A percentile compares a stretch with the other conserved stretches of the same genome.
Conservation (phyloP, 257 asterid species). For the Plantago elongata region DNA sequence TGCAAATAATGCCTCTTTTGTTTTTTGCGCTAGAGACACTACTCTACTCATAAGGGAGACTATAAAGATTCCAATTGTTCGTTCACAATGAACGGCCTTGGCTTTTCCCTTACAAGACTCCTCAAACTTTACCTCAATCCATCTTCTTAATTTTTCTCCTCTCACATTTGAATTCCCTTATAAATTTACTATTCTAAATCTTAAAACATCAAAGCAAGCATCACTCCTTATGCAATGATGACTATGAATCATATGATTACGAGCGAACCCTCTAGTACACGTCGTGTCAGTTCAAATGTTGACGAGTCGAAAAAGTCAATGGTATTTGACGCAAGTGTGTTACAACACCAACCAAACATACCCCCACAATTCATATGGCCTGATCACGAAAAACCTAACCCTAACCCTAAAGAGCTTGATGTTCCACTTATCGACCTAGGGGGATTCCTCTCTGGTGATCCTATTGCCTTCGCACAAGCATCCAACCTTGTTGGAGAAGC, state of each 20-base stretch:
- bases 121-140: conserved; percentile 17
- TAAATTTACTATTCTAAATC: not conserved
- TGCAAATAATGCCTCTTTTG: conserved; percentile 26
- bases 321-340: conserved; percentile 45
- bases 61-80: conserved; percentile 45
- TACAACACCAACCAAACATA: conserved; percentile 38
- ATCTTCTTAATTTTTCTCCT: conserved; percentile 3
- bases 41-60: conserved; percentile 13
- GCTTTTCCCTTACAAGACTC: conserved; percentile 40
- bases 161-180: not conserved
- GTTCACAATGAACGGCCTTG: conserved; percentile 36
- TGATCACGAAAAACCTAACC: conserved; percentile 65
- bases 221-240: conserved; percentile 58
- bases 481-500: conserved; percentile 62
- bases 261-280: conserved; percentile 24
- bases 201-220: not conserved
- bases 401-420: conserved; percentile 33
- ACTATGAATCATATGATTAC: conserved; percentile 39
- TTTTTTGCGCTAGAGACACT: conserved; percentile 27
- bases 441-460: conserved; percentile 68
- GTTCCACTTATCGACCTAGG: conserved; percentile 66
- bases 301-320: conserved; percentile 18
- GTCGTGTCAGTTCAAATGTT: conserved; percentile 7
- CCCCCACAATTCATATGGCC: conserved; percentile 88
- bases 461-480: conserved; percentile 38